Evolutionary conservation across 805 yeast genomes (phyloP).

Genomic region (Yamadazyma akitaensis): DNA sequence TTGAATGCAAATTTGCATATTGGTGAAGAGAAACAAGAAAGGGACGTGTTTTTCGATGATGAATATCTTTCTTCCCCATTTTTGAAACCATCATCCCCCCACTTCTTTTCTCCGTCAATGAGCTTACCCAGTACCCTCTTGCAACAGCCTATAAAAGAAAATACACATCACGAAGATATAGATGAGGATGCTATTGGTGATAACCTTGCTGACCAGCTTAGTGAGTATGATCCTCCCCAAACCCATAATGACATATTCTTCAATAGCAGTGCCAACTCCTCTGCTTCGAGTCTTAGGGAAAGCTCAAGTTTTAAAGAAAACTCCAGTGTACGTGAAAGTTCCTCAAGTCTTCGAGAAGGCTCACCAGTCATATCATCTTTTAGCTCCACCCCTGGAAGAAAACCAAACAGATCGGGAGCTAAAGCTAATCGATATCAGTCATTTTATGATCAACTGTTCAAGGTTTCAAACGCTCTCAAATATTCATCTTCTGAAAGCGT

Average conservation of each 20-base stretch:
- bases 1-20: slow-evolving; percentile 30
- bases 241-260: slow-evolving; percentile 21
- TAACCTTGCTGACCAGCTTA: slow-evolving; percentile 1
- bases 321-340: slow-evolving; percentile 1
- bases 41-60: slow-evolving; percentile 22
- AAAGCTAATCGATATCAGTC: slow-evolving; percentile 46
- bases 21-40: slow-evolving; percentile 13
- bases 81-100: slow-evolving; percentile 16
- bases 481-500: slow-evolving; percentile 24
- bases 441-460: slow-evolving; percentile 44
- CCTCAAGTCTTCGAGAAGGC: not conserved
- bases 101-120: slow-evolving; percentile 16
- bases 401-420: slow-evolving; percentile 28
- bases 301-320: slow-evolving; percentile 3
- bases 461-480: slow-evolving; percentile 44
- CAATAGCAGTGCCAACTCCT: slow-evolving; percentile 32
- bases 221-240: slow-evolving; percentile 21
- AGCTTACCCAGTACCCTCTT: slow-evolving; percentile 19
- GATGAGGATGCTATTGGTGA: slow-evolving; percentile 24
- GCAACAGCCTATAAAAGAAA: slow-evolving; percentile 31
- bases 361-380: slow-evolving; percentile 1
- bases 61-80: slow-evolving; percentile 33
- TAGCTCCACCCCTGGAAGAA: slow-evolving; percentile 24
- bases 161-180: slow-evolving; percentile 8
- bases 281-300: slow-evolving; percentile 27